Conservation (phyloP, 352 stramenopile genomes). For the Plasmopara halstedii region DNA sequence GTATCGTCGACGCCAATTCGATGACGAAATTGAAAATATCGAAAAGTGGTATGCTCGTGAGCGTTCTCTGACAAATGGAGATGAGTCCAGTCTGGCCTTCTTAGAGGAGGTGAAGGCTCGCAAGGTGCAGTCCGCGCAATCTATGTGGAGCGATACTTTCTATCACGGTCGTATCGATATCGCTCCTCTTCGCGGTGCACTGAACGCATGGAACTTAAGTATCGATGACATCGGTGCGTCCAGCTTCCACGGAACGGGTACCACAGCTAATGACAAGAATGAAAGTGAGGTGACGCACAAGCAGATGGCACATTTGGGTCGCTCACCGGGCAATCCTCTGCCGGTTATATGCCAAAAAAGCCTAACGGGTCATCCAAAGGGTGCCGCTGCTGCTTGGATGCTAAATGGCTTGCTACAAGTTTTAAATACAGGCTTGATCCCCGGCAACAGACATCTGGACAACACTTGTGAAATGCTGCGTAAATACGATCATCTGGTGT, state of each 20-base stretch:
- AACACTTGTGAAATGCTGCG: constrained; percentile 63
- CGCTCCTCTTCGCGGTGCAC: constrained; percentile 61
- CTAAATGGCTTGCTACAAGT: constrained; percentile 78
- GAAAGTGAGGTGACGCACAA: constrained; percentile 84
- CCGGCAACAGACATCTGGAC: constrained; percentile 78
- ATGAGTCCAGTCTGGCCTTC: constrained; percentile 33
- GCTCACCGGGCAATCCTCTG: constrained; percentile 63
- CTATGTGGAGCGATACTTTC: constrained; percentile 64
- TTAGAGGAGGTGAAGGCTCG: constrained; percentile 58
- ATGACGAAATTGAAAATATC: constrained; percentile 61
- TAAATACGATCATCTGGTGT: constrained; percentile 73
- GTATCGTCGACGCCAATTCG: constrained; percentile 71
- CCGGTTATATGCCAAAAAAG: constrained; percentile 79
- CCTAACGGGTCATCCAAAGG: constrained; percentile 78
- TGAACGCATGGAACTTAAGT: constrained; percentile 71
- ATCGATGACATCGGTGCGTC: constrained; percentile 76
- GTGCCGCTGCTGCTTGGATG: constrained; percentile 75
- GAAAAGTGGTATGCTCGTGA: constrained; percentile 65
- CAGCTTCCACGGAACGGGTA: constrained; percentile 83
- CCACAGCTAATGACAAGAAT: constrained; percentile 82
- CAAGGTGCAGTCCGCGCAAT: constrained; percentile 60
- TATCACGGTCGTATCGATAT: constrained; percentile 54
- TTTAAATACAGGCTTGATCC: constrained; percentile 67
- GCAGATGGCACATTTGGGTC: constrained; percentile 71
- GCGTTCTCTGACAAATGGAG: constrained; percentile 31